Evolutionary conservation across 2,329 filamentous ascomycete species (phyloP), one percentile per base, ranked within the genome.

Genomic region (Macrophomina phaseolina): DNA sequence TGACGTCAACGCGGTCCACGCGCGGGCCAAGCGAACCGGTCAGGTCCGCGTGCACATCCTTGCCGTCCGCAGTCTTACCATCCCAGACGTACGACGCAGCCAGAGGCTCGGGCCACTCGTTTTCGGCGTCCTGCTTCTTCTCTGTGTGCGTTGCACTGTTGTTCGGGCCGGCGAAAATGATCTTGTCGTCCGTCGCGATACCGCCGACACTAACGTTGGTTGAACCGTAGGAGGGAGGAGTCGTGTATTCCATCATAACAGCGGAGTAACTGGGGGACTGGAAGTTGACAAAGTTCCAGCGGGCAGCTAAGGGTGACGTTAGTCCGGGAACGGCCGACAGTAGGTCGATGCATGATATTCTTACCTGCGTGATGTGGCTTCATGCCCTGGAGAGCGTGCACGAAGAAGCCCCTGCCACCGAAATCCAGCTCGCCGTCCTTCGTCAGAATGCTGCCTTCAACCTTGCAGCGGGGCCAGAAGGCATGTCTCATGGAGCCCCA

Each of bases 251-350:
- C 95, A 99, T 99, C 83, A 98, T 84, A 71, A 97, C 82, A 34
- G 94, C 94, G 34, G 94, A 95, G 82, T 93, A 91, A 23, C 85
- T 92, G 28, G 93, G 90, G 14, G 92, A 90, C 78, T 98, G 94
- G 83, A 97, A 97, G 81, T 94, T 88, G 79, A 88, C 85, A 82
- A 97, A 99, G 81, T 95, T 97, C 95, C 95, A 99, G 70, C 87
- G 89, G 36, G 91, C 89, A 69, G 94, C 89, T 87, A 52, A 49
- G 11, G 38, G 2, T 16, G 5, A 14, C n/a, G 46, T 55, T 32
- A 52, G 63, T 52, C 28, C 49, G 28, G 38, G 42, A 38, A 40
- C 11, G 42, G 40, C 14, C 52, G 34, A 60, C 42, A 67, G 52
- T 66, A 11, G 23, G 34, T n/a, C 55, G 45, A 62, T 64, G 30